Base-by-base conservation (phyloP, 1,139 yeast species). In the Lodderomyces theae region DNA sequence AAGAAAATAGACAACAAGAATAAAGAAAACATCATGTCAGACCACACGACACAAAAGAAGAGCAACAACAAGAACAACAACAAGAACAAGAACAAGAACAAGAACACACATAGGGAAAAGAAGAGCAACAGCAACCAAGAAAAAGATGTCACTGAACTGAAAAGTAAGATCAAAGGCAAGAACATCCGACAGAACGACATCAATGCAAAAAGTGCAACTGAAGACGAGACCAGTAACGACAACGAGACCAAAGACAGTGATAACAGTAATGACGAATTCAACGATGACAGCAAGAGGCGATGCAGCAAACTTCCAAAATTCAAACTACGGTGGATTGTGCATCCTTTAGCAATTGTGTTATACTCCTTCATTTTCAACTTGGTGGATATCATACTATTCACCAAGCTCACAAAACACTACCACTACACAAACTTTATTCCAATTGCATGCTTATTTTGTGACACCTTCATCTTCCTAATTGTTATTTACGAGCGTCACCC, bases 351-450 rank as follows among this genome's bases (percentile, higher is more conserved):
- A 5, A 29, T 47, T 4, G 40, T 46, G 9, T 12, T 44, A 3
- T 44, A 42, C 31, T 37, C 46, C 18, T 43, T 48, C 17, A 30
- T 38, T 9, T 44, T 47, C 25, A 47, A 47, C 34, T 11, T 44
- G 7, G 26, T 40, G 2, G 40, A 38, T 13, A 35, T 42, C 5
- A 38, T 47, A 12, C 37, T 47, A 17, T 43, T 29, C 19, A 29
- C 46, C 18, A 37, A 38, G 19, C 42, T 35, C 33, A 39, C 46
- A 11, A 24, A 33, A 17, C 11, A 22, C 9, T 36, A 36, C 10
- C 37, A 42, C 19, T 18, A 25, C 12, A 28, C 35, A 6, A 40
- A 40, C 18, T 19, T 25, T 7, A 13, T 28, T 11, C 33, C 44
- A n/a, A 31, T 42, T 4, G n/a, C 29, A 22, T 19, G 39, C 21